phyloP scores from a whole-genome alignment of 1,139 yeast genomes.

The Nadsonia starkeyi-henricii region DNA sequence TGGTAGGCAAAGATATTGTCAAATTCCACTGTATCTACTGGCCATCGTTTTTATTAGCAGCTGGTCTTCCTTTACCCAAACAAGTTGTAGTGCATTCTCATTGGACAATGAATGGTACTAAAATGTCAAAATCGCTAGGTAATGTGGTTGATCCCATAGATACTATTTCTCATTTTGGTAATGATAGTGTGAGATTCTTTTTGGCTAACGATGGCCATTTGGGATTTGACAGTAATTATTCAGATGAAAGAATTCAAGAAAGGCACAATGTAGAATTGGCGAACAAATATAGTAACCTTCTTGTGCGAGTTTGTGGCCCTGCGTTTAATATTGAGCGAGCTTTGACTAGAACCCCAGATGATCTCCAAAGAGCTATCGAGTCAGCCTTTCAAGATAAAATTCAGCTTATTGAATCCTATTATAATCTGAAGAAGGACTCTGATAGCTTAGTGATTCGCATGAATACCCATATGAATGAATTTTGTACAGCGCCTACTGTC shows the following conservation, averaged over 20 bases:
- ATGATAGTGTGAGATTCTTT: constrained; percentile 65
- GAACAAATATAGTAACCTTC: constrained; percentile 72
- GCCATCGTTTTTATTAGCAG: constrained; percentile 88
- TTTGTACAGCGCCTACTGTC: constrained; percentile 48
- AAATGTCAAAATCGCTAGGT: constrained; percentile 88
- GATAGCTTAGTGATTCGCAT: constrained; percentile 19
- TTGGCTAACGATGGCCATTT: constrained; percentile 64
- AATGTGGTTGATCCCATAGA: constrained; percentile 89
- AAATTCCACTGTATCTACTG: constrained; percentile 82
- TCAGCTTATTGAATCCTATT: constrained; percentile 1
- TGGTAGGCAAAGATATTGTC: constrained; percentile 83
- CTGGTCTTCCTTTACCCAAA: constrained; percentile 52
- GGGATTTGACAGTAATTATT: constrained; percentile 66
- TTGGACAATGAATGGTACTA: constrained; percentile 80
- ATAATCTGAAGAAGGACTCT: not conserved
- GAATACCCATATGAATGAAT: constrained; percentile 30
- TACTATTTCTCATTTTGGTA: constrained; percentile 39
- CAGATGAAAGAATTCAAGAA: constrained; percentile 42
- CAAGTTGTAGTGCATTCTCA: constrained; percentile 84
- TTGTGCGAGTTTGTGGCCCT: constrained; percentile 58
- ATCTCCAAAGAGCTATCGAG: not conserved
- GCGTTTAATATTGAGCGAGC: constrained; percentile 49
- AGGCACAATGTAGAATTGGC: constrained; percentile 49
- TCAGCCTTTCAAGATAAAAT: not conserved
- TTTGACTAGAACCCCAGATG: constrained; percentile 1